phyloP scores from a whole-genome alignment of 768 basidiomycete species.

The Agrocybe pediades region DNA sequence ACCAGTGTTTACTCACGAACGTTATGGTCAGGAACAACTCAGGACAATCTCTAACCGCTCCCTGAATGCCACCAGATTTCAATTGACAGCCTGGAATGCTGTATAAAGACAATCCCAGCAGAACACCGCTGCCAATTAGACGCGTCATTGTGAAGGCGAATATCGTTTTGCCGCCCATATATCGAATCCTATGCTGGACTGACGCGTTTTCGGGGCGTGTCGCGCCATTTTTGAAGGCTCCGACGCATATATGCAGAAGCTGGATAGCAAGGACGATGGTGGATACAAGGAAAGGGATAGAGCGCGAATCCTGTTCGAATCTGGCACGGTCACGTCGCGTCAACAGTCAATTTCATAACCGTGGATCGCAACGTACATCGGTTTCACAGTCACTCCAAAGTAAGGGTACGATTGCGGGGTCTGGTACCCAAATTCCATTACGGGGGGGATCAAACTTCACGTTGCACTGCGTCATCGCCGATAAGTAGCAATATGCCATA shows the following conservation, averaged over 20 bases:
- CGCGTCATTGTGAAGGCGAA: constrained; percentile 13
- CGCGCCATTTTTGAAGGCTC: background rate
- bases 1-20: background rate
- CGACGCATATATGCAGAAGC: background rate
- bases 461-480: background rate
- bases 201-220: background rate
- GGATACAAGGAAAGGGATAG: constrained; percentile 9
- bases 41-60: background rate
- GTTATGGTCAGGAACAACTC: constrained; percentile 1
- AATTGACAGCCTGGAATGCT: background rate
- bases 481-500: background rate
- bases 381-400: background rate
- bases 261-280: constrained; percentile 4
- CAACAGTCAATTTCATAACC: background rate
- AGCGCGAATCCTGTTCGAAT: constrained; percentile 2
- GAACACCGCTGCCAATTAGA: constrained; percentile 10
- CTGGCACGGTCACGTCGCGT: background rate
- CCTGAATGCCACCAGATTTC: background rate
- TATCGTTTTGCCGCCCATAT: constrained; percentile 8
- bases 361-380: background rate
- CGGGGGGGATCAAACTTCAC: background rate
- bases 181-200: background rate
- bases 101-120: constrained; percentile 10
- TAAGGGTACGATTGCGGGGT: background rate
- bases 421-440: background rate